Evolutionary conservation across 1,284 basidiomycete species (phyloP).

Genomic region (Coniophora puteana): DNA sequence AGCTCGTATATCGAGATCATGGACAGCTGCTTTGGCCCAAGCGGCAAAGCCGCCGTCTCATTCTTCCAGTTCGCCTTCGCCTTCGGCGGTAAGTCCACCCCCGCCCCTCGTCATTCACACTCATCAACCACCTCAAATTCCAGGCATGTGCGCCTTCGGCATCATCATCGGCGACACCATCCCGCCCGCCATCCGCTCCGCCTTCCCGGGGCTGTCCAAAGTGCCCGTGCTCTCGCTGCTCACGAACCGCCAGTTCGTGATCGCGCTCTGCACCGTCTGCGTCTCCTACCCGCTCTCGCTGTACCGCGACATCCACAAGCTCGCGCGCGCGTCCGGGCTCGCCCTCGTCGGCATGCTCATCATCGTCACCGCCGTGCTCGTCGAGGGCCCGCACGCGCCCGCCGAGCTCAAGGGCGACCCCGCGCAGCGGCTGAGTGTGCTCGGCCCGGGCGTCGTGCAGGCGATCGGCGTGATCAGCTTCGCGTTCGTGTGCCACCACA

Average conservation of each 20-base stretch:
- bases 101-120: constrained; percentile 1
- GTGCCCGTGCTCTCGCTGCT: constrained; percentile 76
- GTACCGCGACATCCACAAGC: constrained; percentile 96
- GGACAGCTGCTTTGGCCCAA: constrained; percentile 90
- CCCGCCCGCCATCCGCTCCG: constrained; percentile 86
- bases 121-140: constrained; percentile 6
- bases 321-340: constrained; percentile 89
- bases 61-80: constrained; percentile 98
- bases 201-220: constrained; percentile 75
- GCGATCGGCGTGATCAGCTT: constrained; percentile 96
- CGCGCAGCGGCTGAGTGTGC: constrained; percentile 64
- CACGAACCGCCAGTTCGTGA: constrained; percentile 86
- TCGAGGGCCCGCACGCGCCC: constrained; percentile 84
- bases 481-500: constrained; percentile 93
- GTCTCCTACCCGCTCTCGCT: constrained; percentile 95
- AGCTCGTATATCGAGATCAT: constrained; percentile 96
- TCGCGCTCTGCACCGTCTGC: constrained; percentile 78
- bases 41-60: constrained; percentile 88
- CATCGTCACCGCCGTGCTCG: constrained; percentile 85
- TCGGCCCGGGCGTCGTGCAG: constrained; percentile 80
- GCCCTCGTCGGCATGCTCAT: constrained; percentile 92
- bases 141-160: constrained; percentile 94
- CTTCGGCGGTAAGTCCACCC: constrained; percentile 73
- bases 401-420: constrained; percentile 77
- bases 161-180: constrained; percentile 96